phyloP scores from a whole-genome alignment of 139 green algal species.

The Picochlorum sp. region DNA sequence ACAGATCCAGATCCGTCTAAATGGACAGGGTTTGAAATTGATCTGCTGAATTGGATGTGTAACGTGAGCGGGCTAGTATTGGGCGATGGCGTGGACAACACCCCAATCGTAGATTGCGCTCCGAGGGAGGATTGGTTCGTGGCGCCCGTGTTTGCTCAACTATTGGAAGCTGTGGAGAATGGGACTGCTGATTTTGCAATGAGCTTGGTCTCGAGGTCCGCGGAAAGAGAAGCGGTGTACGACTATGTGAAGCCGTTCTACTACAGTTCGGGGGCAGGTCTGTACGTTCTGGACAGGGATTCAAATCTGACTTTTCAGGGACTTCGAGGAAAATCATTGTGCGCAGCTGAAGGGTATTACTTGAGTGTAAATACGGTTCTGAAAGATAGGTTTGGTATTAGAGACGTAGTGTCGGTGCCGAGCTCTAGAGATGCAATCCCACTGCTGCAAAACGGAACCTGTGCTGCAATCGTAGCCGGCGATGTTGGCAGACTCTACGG shows the following conservation, averaged over 20 bases:
- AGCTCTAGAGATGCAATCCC: background rate
- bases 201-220: background rate
- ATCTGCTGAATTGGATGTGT: background rate
- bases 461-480: background rate
- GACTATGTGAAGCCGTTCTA: background rate
- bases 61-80: background rate
- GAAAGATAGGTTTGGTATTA: background rate
- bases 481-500: background rate
- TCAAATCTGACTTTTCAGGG: constrained; percentile 1
- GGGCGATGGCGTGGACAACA: background rate
- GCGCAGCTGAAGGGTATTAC: background rate
- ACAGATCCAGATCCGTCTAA: background rate
- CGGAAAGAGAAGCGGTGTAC: background rate
- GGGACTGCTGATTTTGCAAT: constrained; percentile 1
- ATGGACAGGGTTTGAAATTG: constrained; percentile 2
- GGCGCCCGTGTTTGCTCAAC: background rate
- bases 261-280: background rate
- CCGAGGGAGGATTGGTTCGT: background rate
- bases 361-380: background rate
- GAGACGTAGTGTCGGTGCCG: background rate
- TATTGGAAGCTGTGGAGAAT: background rate
- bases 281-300: background rate
- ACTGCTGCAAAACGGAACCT: background rate
- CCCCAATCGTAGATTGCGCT: background rate
- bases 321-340: background rate